phyloP scores from a whole-genome alignment of 768 basidiomycete genomes.

The Scleroderma citrinum region DNA sequence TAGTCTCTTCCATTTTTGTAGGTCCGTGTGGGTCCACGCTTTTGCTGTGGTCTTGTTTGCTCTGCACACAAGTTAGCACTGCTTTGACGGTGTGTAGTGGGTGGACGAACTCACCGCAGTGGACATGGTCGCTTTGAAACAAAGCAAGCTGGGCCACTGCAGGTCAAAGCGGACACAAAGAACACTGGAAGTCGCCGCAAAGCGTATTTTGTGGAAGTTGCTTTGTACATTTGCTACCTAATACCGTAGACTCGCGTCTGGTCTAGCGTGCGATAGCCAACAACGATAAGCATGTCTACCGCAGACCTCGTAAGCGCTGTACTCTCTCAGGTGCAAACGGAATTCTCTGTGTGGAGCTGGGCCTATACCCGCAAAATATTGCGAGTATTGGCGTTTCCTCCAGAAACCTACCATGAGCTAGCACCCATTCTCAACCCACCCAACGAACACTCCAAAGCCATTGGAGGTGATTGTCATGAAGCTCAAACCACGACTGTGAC shows the following conservation, averaged over 20 bases:
- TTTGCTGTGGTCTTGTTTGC: slow-evolving; percentile 27
- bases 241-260: too few species aligned
- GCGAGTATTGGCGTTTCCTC: slow-evolving; percentile 11
- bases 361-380: slow-evolving; percentile 10
- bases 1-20: slow-evolving; percentile 26
- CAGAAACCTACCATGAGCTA: too few species aligned
- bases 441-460: slow-evolving; percentile 7
- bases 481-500: not conserved
- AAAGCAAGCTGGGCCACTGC: not conserved
- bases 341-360: slow-evolving; percentile 18
- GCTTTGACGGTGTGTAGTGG: not conserved
- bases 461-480: not conserved
- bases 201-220: not conserved
- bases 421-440: not conserved
- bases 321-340: slow-evolving; percentile 19
- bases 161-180: not conserved
- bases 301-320: slow-evolving; percentile 10
- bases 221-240: not conserved
- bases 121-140: not conserved
- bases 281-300: too few species aligned
- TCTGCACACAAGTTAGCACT: slow-evolving; percentile 6
- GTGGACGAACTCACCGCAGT: not conserved
- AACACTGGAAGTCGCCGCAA: not conserved
- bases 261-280: too few species aligned
- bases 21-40: slow-evolving; percentile 29